Base-by-base conservation (phyloP, 441 rosid genomes). In the Mallotus repandus region DNA sequence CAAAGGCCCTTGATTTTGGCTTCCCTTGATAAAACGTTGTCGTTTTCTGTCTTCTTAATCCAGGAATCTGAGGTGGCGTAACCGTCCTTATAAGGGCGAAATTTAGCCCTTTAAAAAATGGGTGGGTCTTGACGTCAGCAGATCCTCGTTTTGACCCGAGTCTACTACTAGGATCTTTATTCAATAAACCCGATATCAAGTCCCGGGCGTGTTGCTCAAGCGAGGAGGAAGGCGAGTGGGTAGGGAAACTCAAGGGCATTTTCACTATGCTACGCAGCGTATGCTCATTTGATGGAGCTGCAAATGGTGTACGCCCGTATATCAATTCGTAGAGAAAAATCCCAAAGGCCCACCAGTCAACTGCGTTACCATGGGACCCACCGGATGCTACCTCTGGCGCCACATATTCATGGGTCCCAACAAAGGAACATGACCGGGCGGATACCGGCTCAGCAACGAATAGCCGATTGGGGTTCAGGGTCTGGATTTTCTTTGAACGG, bases 301-400 rank as follows among this genome's bases (percentile, higher is more conserved):
- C 84, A 66, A 94, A 94, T 54, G 99, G 98, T 25, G 98, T 89
- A 52, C 70, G 70, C 0, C 99, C 98, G 69, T 89, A 89, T 63
- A 89, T 65, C 87, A 92, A 81, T 81, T 94, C 98, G 85, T 94
- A 89, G 49, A 90, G 76, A 32, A 94, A 75, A 63, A 94, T 82
- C 3, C 99, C 98, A 0, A 94, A 81, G 43, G 98, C 94, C 98
- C 99, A 92, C 99, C 98, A 95, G 74, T 95, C 98, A 65, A 95
- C 96, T 15, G 93, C 88, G 85, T 88, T 89, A 59, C 91, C 96
- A 80, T 93, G 99, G 21, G 97, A 91, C 5, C 88, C 88, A 9
- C 97, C 99, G 2, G 91, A 90, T 25, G 90, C 83, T 3, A 94
- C 85, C 73, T 94, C 99, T n/a, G 97, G 97, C 0, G 99, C 87